These are phyloP conservation scores for Ogataea ramenticola DNA, from an alignment of 805 yeast species.

Conservation along the genomic window DNA sequence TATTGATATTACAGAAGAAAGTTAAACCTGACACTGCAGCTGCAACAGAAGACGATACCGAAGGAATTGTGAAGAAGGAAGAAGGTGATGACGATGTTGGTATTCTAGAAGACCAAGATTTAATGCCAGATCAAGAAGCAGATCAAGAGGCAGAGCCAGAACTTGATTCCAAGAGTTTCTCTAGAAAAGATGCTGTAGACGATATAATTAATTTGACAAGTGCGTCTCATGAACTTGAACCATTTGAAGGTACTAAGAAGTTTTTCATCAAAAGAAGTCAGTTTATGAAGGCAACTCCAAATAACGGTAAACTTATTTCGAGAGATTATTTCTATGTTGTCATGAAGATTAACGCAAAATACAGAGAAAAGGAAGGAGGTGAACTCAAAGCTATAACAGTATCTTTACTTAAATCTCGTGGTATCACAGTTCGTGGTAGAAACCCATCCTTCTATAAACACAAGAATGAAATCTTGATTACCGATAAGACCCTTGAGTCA, in stretches of 20 bases:
- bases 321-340: slow-evolving; percentile 39
- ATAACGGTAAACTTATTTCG: slow-evolving; percentile 36
- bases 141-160: not conserved
- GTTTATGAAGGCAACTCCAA: slow-evolving; percentile 46
- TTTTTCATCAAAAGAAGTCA: slow-evolving; percentile 35
- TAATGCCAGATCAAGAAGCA: not conserved
- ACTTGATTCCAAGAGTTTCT: not conserved
- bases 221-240: not conserved
- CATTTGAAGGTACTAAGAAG: slow-evolving; percentile 6
- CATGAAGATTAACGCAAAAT: slow-evolving; percentile 5
- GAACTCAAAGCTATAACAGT: not conserved
- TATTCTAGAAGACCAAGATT: not conserved
- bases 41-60: too few relatives aligned
- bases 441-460: slow-evolving; percentile 55
- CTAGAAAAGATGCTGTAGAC: not conserved
- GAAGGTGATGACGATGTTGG: not conserved
- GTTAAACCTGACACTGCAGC: too few relatives aligned
- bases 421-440: slow-evolving; percentile 53
- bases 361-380: not conserved
- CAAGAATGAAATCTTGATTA: slow-evolving; percentile 40
- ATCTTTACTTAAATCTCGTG: slow-evolving; percentile 25
- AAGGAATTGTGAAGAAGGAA: not conserved
- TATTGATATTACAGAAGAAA: not conserved
- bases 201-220: not conserved
- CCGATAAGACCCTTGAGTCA: slow-evolving; percentile 7